Percentiles rank a stretch among this genome's conserved stretches.
phyloP scores from a whole-genome alignment of 495 filamentous ascomycete species.

The Hypoxylon intermedium region DNA sequence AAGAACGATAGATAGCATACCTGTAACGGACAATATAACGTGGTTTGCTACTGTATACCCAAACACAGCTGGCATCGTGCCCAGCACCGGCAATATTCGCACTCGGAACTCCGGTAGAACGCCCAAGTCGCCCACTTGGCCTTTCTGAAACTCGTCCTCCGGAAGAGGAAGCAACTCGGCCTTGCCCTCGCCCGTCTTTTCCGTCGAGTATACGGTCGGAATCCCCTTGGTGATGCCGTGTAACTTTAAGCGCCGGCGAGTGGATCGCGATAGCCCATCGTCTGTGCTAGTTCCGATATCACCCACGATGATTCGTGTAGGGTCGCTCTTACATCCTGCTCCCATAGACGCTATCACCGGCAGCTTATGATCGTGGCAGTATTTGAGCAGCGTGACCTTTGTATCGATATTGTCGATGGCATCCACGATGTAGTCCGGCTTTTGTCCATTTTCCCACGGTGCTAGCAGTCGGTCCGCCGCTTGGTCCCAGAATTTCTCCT shows the following conservation, averaged over 20 bases:
- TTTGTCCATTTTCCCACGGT: conserved; percentile 67
- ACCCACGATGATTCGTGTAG: conserved; percentile 86
- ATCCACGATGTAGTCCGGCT: conserved; percentile 88
- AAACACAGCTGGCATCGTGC: conserved; percentile 97
- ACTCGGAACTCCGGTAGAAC: conserved; percentile 92
- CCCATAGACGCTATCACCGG: conserved; percentile 95
- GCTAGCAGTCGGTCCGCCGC: conserved; percentile 70
- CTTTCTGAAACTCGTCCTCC: conserved; percentile 87
- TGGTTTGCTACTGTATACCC: conserved; percentile 90
- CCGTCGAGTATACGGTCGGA: conserved; percentile 89
- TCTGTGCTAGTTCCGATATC: conserved; percentile 91
- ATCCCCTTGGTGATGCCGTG: conserved; percentile 84
- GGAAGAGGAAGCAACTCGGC: conserved; percentile 84
- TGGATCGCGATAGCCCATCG: conserved; percentile 86
- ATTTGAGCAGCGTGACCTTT: conserved; percentile 89
- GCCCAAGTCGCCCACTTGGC: conserved; percentile 84
- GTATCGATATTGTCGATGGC: conserved; percentile 98
- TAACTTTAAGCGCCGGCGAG: conserved; percentile 78
- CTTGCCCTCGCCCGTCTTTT: conserved; percentile 90
- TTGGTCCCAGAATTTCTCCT: conserved; percentile 78
- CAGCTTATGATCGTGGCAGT: conserved; percentile 77
- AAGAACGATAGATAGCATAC: conserved; percentile 31
- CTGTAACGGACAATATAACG: conserved; percentile 81
- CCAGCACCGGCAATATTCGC: conserved; percentile 90
- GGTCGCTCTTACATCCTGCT: conserved; percentile 96